Evolutionary conservation across 768 basidiomycete genomes (phyloP).

Genomic region (Tulasnella sp.): DNA sequence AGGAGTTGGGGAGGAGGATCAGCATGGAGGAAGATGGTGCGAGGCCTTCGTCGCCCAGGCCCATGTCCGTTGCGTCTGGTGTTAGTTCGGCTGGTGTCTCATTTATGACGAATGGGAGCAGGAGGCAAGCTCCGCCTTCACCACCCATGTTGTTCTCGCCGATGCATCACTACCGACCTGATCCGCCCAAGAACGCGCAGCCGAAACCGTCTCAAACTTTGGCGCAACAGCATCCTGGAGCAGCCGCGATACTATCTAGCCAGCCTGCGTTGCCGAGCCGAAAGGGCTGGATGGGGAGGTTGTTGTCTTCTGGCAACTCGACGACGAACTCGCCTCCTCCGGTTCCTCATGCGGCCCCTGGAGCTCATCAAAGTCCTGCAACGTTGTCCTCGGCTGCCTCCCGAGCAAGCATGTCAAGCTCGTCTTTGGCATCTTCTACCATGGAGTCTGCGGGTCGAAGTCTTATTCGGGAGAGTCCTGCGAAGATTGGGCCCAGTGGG

Average conservation of each 20-base stretch:
- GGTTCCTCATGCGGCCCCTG: slow-evolving; percentile 6
- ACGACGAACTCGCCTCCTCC: background rate
- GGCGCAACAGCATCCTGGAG: background rate
- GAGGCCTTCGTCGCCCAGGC: background rate
- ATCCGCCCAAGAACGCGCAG: background rate
- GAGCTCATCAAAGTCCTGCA: slow-evolving; percentile 9
- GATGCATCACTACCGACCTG: background rate
- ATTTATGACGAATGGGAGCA: background rate
- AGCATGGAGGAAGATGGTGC: background rate
- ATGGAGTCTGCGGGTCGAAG: background rate
- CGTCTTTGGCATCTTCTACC: background rate
- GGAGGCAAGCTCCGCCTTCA: background rate
- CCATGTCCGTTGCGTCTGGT: background rate
- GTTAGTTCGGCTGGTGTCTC: background rate
- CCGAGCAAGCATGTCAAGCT: background rate
- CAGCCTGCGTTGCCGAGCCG: background rate
- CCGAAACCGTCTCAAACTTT: background rate
- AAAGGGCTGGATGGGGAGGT: slow-evolving; percentile 10
- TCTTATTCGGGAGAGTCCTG: background rate
- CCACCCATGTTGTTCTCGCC: background rate
- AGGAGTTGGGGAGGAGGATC: background rate
- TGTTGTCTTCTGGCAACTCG: slow-evolving; percentile 1
- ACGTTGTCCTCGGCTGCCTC: background rate
- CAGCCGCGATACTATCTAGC: background rate
- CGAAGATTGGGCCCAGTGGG: background rate